A percentile compares a stretch with the other conserved stretches of the same genome.
Conservation (phyloP, 2,329 filamentous ascomycete genomes). For the Lasiodiplodia sp. region DNA sequence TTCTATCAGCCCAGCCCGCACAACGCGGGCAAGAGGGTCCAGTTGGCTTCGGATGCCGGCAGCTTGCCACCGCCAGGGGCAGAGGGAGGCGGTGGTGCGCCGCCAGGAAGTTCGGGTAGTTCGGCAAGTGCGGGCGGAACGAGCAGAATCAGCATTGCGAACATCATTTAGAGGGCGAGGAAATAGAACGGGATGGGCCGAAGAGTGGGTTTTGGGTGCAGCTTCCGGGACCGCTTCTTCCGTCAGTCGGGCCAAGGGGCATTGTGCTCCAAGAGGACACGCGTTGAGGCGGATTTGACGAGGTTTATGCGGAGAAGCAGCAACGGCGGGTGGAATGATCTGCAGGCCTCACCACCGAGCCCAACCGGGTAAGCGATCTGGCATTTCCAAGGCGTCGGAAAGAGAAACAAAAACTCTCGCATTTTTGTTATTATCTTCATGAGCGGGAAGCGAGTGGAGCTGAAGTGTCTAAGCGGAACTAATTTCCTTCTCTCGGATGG, state of each 20-base stretch:
- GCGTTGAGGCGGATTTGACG: background rate
- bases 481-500: constrained; percentile 9
- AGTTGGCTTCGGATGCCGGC: constrained; percentile 39
- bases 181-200: background rate
- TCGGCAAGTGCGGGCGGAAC: constrained; percentile 50
- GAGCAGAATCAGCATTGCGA: constrained; percentile 53
- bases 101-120: constrained; percentile 18
- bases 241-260: constrained; percentile 2
- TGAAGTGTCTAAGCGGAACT: constrained; percentile 7
- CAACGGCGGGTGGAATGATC: background rate
- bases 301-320: background rate
- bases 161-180: constrained; percentile 44
- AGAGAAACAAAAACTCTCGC: constrained; percentile 2
- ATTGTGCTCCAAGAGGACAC: background rate
- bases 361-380: background rate
- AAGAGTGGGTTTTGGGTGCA: constrained; percentile 16
- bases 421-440: background rate
- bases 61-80: constrained; percentile 9
- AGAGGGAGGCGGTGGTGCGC: constrained; percentile 52
- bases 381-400: constrained; percentile 24
- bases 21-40: constrained; percentile 47
- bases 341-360: background rate
- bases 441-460: constrained; percentile 10
- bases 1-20: constrained; percentile 47
- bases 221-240: background rate